Percentiles rank a stretch among this genome's conserved stretches.
Conservation (phyloP, 768 basidiomycete species). For the Lactarius quietus region DNA sequence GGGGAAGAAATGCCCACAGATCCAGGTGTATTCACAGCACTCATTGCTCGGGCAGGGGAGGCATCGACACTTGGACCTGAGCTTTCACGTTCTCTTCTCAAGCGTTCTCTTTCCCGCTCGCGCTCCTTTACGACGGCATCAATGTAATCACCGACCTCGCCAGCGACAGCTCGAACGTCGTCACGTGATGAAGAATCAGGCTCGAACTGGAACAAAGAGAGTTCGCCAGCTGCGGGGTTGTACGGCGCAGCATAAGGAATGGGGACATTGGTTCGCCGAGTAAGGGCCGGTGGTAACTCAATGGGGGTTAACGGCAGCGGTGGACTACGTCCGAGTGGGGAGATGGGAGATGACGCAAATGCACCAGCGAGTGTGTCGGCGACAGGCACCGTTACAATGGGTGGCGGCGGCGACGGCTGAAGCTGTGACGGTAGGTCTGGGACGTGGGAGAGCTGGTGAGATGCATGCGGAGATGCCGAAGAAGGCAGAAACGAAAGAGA, state of each 20-base stretch:
- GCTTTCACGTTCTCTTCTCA: slow-evolving; percentile 62
- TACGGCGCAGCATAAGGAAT: slow-evolving; percentile 6
- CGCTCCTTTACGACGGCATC: slow-evolving; percentile 73
- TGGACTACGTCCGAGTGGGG: slow-evolving; percentile 12
- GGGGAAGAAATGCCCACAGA: slow-evolving; percentile 15
- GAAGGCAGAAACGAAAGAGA: slow-evolving; percentile 45
- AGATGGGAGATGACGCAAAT: slow-evolving; percentile 15
- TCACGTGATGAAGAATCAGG: slow-evolving; percentile 30
- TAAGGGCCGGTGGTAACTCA: slow-evolving; percentile 21
- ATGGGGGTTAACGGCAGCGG: slow-evolving; percentile 10
- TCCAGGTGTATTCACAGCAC: slow-evolving; percentile 20
- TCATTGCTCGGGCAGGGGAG: slow-evolving; percentile 15
- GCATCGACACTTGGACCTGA: slow-evolving; percentile 27
- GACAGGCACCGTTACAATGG: slow-evolving; percentile 30
- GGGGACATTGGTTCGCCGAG: slow-evolving; percentile 12
- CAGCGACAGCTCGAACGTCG: slow-evolving; percentile 51
- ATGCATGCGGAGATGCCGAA: slow-evolving; percentile 37
- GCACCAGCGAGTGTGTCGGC: slow-evolving; percentile 2
- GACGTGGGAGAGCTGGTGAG: slow-evolving; percentile 47
- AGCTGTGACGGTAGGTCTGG: slow-evolving; percentile 64
- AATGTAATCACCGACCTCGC: slow-evolving; percentile 65
- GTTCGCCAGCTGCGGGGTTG: slow-evolving; percentile 32
- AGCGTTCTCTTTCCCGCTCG: slow-evolving; percentile 71
- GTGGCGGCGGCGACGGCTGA: slow-evolving; percentile 48
- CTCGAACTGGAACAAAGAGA: slow-evolving; percentile 49